phyloP scores from a whole-genome alignment of 495 filamentous ascomycete species.

The Lasiosphaeria ovina region DNA sequence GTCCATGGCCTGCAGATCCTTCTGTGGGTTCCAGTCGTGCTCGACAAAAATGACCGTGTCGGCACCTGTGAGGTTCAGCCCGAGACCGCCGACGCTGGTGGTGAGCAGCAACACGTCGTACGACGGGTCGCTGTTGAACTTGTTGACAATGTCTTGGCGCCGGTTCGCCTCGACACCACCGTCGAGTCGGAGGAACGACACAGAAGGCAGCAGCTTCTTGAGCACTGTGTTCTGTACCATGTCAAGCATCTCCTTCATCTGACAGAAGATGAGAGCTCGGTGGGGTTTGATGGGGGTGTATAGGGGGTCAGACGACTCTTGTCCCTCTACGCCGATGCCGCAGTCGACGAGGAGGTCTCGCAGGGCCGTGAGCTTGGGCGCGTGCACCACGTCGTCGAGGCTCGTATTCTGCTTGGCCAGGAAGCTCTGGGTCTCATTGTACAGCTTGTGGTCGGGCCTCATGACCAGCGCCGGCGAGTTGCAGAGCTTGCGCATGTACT shows the following conservation, averaged over 20 bases:
- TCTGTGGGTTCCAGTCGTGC: conserved; percentile 99
- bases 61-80: conserved; percentile 92
- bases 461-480: conserved; percentile 95
- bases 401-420: conserved; percentile 69
- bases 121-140: conserved; percentile 94
- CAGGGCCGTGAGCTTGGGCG: conserved; percentile 87
- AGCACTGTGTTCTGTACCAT: conserved; percentile 94
- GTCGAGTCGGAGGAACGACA: conserved; percentile 87
- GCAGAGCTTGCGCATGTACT: conserved; percentile 99
- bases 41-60: conserved; percentile 99
- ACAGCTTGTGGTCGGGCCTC: conserved; percentile 89
- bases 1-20: conserved; percentile 98
- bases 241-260: conserved; percentile 99
- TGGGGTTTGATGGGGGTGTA: conserved; percentile 85
- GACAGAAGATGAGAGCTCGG: conserved; percentile 94
- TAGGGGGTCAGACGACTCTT: conserved; percentile 59
- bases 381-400: conserved; percentile 81
- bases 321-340: conserved; percentile 78
- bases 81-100: conserved; percentile 90
- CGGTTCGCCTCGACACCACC: conserved; percentile 85
- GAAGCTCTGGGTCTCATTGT: conserved; percentile 74
- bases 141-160: conserved; percentile 95
- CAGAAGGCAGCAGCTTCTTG: conserved; percentile 77
- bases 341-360: conserved; percentile 90
- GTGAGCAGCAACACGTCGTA: conserved; percentile 92